Percentiles rank a stretch among this genome's conserved stretches.
Conservation (phyloP, 2,329 filamentous ascomycete species). For the Dactylella cylindrospora region DNA sequence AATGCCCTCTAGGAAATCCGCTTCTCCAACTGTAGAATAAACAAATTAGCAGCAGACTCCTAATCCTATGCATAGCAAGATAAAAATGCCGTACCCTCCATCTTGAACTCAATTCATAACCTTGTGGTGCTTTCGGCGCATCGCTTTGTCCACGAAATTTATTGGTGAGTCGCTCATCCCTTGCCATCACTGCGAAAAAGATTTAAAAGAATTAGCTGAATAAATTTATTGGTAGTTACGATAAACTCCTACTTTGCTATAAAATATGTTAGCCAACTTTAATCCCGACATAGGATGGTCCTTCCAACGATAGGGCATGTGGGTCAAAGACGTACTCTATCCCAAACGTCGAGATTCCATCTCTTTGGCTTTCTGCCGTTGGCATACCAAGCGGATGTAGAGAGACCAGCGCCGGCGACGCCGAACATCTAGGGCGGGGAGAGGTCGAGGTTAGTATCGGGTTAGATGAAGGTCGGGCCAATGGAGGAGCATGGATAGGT, state of each 20-base stretch:
- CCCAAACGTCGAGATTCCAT: conserved; percentile 65
- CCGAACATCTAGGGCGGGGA: conserved; percentile 62
- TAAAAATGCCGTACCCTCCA: conserved; percentile 60
- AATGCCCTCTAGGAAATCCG: conserved; percentile 52
- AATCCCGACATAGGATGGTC: too few relatives aligned
- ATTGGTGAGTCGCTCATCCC: conserved; percentile 64
- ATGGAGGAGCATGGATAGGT: too few relatives aligned
- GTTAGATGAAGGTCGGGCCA: not conserved
- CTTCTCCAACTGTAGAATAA: conserved; percentile 57
- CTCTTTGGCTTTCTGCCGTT: conserved; percentile 65
- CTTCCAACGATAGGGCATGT: too few relatives aligned
- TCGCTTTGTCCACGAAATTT: conserved; percentile 62
- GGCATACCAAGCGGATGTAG: conserved; percentile 60
- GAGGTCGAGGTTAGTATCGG: not conserved
- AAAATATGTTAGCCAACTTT: too few relatives aligned
- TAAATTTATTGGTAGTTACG: not conserved
- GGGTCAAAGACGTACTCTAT: conserved; percentile 60
- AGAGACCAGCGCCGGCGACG: conserved; percentile 61
- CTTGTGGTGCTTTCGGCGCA: conserved; percentile 59
- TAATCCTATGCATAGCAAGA: conserved; percentile 1
- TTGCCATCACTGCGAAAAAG: conserved; percentile 69
- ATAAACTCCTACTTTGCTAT: too few relatives aligned
- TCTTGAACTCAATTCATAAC: conserved; percentile 65
- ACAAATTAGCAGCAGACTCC: not conserved
- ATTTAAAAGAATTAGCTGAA: too few relatives aligned